Percentiles rank a stretch among this genome's conserved stretches.
Conservation (phyloP, 305 asterid species). For the Fraxinus xanthoxyloides region DNA sequence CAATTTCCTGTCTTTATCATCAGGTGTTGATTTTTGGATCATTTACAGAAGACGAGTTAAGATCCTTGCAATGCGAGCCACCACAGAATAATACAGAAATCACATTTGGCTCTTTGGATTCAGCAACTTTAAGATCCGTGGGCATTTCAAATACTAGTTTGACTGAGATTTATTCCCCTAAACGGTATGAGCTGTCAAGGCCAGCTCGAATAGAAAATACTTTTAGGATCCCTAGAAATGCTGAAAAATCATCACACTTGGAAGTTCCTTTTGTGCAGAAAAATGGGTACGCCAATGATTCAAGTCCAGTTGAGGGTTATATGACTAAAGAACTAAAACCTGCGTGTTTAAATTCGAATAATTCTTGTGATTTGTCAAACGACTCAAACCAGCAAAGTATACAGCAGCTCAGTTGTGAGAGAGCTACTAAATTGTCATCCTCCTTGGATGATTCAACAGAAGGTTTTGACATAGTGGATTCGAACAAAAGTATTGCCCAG, state of each 20-base stretch:
- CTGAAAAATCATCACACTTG: conserved; percentile 20
- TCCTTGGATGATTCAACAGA: conserved; percentile 30
- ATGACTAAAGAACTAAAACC: conserved; percentile 31
- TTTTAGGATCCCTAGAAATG: conserved; percentile 13
- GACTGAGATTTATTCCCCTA: conserved; percentile 31
- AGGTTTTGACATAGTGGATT: conserved; percentile 28
- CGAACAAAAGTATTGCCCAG: conserved; percentile 24
- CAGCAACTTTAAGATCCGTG: conserved; percentile 61
- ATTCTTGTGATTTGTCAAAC: conserved; percentile 20
- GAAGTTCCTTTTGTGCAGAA: conserved; percentile 27
- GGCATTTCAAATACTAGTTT: conserved; percentile 40
- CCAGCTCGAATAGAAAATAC: conserved; percentile 23
- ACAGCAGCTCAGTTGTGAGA: conserved; percentile 27
- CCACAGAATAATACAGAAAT: conserved; percentile 38
- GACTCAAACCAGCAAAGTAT: conserved; percentile 22
- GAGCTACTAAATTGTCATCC: conserved; percentile 28
- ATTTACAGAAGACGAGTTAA: conserved; percentile 78
- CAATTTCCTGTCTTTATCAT: conserved; percentile 12
- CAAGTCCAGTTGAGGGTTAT: conserved; percentile 22
- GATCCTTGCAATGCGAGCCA: conserved; percentile 48
- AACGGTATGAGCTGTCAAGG: conserved; percentile 28
- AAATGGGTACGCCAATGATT: conserved; percentile 34
- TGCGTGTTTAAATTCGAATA: conserved; percentile 18
- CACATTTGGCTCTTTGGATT: conserved; percentile 73
- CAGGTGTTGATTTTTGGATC: conserved; percentile 80